Percentiles rank a stretch among this genome's conserved stretches.
These are phyloP conservation scores for Tolypocladium inflatum DNA, from an alignment of 2,329 filamentous ascomycete genomes.

Conservation along the genomic window DNA sequence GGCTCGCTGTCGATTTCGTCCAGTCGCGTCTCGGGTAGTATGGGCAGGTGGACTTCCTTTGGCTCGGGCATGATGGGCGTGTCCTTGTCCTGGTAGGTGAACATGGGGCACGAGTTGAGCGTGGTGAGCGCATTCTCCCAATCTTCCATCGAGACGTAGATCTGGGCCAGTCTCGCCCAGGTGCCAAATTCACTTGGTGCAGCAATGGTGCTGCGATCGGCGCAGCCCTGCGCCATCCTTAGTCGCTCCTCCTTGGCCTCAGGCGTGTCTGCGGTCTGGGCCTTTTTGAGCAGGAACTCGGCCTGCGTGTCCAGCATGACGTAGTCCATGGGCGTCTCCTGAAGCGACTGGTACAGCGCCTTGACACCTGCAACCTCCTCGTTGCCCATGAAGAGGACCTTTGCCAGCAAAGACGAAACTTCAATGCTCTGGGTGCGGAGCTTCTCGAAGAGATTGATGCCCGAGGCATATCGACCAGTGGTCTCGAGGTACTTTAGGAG, in stretches of 20 bases:
- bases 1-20: conserved; percentile 95
- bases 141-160: conserved; percentile 88
- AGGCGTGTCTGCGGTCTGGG: conserved; percentile 41
- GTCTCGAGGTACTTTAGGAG: conserved; percentile 92
- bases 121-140: conserved; percentile 95
- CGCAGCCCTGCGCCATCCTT: conserved; percentile 82
- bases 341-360: conserved; percentile 76
- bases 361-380: conserved; percentile 95
- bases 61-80: conserved; percentile 91
- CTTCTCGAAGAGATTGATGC: conserved; percentile 97
- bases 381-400: conserved; percentile 86
- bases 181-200: conserved; percentile 96
- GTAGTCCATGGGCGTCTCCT: conserved; percentile 95
- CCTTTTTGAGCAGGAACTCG: conserved; percentile 82
- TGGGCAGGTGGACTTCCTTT: conserved; percentile 76
- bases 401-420: conserved; percentile 84
- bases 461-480: conserved; percentile 86
- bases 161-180: conserved; percentile 87
- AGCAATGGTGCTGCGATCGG: conserved; percentile 87
- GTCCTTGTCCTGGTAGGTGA: conserved; percentile 98
- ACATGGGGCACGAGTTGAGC: conserved; percentile 98
- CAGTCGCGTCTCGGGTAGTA: conserved; percentile 77
- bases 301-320: conserved; percentile 92
- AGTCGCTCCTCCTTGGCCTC: conserved; percentile 57
- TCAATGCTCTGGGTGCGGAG: conserved; percentile 83